Evolutionary conservation across 1,139 yeast species (phyloP).

Genomic region (Candida sp.): DNA sequence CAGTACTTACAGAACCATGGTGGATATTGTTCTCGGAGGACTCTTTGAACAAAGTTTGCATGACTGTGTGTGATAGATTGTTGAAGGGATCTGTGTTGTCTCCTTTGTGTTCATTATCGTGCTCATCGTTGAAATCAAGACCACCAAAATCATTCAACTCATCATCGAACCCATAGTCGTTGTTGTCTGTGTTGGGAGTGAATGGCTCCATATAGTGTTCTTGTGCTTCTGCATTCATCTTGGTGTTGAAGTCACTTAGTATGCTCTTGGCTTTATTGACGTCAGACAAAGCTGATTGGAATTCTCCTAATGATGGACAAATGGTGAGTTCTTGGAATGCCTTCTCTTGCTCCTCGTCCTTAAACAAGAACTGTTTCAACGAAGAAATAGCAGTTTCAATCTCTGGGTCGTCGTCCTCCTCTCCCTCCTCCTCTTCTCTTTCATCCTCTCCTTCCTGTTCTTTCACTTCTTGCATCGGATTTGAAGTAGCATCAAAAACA

Average conservation of each 20-base stretch:
- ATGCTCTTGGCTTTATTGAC: constrained; percentile 58
- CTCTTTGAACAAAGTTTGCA: constrained; percentile 26
- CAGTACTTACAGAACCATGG: constrained; percentile 22
- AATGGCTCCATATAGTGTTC: constrained; percentile 4
- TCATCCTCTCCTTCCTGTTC: constrained; percentile 12
- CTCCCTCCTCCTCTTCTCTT: constrained; percentile 12
- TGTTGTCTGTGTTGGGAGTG: constrained; percentile 9
- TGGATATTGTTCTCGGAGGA: constrained; percentile 18
- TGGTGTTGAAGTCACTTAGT: constrained; percentile 50
- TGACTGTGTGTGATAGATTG: constrained; percentile 25
- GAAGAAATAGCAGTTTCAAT: constrained; percentile 7
- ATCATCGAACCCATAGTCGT: constrained; percentile 26
- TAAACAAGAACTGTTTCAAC: constrained; percentile 29
- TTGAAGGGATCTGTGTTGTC: constrained; percentile 23
- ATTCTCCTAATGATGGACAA: constrained; percentile 67
- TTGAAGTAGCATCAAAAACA: constrained; percentile 61
- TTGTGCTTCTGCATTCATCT: constrained; percentile 20
- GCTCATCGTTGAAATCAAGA: constrained; percentile 21
- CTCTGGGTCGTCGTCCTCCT: no score
- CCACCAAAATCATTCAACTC: constrained; percentile 25
- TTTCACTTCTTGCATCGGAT: constrained; percentile 20
- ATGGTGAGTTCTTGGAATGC: constrained; percentile 46
- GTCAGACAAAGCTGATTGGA: constrained; percentile 62
- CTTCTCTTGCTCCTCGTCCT: constrained; percentile 32
- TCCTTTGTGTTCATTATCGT: constrained; percentile 16